Conservation (phyloP, 306 rosid species). For the Cicer judaicum region DNA sequence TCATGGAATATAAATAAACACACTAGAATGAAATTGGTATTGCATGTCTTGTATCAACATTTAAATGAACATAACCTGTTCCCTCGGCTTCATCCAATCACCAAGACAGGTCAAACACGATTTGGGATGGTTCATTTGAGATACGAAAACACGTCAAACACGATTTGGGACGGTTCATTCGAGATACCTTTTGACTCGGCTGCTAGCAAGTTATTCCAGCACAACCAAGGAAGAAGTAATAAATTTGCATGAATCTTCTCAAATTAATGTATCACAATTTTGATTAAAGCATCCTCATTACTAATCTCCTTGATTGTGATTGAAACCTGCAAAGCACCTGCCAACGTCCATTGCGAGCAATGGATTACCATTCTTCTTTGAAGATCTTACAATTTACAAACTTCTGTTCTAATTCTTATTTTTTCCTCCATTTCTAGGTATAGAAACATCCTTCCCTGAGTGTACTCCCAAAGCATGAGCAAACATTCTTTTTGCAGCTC, state of each 20-base stretch:
- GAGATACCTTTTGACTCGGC: neutral
- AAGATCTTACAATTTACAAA: constrained; percentile 40
- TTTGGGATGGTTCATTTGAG: constrained; percentile 28
- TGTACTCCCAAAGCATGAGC: constrained; percentile 88
- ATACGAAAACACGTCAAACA: constrained; percentile 35
- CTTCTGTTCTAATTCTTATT: constrained; percentile 50
- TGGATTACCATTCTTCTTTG: constrained; percentile 34
- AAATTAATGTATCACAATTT: constrained; percentile 21
- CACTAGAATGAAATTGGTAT: constrained; percentile 11
- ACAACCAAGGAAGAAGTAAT: constrained; percentile 41
- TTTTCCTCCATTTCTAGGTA: constrained; percentile 53
- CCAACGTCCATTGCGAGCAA: constrained; percentile 37
- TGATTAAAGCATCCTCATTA: constrained; percentile 36
- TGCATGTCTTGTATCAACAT: constrained; percentile 27
- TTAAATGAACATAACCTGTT: constrained; percentile 26
- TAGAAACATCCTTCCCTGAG: constrained; percentile 61
- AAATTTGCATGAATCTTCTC: constrained; percentile 42
- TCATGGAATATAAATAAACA: constrained; percentile 31
- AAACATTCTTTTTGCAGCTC: constrained; percentile 96
- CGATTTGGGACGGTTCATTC: constrained; percentile 30
- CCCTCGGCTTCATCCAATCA: constrained; percentile 37
- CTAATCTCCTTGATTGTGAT: constrained; percentile 42
- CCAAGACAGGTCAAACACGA: constrained; percentile 37
- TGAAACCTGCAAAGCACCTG: constrained; percentile 38
- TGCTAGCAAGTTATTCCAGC: constrained; percentile 34